These are phyloP conservation scores for Schwanniomyces etchellsii DNA, from an alignment of 1,139 yeast genomes.

Conservation along the genomic window DNA sequence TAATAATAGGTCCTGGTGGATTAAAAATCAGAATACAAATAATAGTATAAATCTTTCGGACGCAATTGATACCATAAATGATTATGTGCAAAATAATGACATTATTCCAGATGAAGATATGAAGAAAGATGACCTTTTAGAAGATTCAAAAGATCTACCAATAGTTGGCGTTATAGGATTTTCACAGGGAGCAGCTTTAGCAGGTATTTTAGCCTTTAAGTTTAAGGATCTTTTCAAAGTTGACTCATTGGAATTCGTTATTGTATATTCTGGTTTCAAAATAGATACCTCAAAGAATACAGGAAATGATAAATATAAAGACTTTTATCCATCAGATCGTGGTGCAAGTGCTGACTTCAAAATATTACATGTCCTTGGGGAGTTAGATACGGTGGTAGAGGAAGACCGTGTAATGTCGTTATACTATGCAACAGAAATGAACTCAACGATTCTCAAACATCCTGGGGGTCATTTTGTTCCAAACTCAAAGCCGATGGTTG, in stretches of 20 bases:
- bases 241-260: slow-evolving; percentile 55
- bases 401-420: slow-evolving; percentile 60
- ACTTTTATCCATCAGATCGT: slow-evolving; percentile 26
- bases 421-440: slow-evolving; percentile 46
- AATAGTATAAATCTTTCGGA: slow-evolving; percentile 20
- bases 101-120: slow-evolving; percentile 27
- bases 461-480: slow-evolving; percentile 91
- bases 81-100: slow-evolving; percentile 26
- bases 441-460: slow-evolving; percentile 51
- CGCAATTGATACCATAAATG: slow-evolving; percentile 24
- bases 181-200: slow-evolving; percentile 48
- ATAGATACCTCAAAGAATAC: slow-evolving; percentile 42
- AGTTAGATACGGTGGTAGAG: slow-evolving; percentile 83
- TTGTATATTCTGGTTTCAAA: slow-evolving; percentile 75
- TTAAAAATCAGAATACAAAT: slow-evolving; percentile 17
- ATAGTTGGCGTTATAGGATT: slow-evolving; percentile 40
- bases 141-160: slow-evolving; percentile 23
- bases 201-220: slow-evolving; percentile 34
- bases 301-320: slow-evolving; percentile 19
- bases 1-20: slow-evolving; percentile 35
- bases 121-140: slow-evolving; percentile 15
- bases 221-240: slow-evolving; percentile 24
- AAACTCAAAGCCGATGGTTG: slow-evolving; percentile 55
- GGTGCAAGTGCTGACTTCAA: slow-evolving; percentile 20
- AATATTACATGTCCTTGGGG: slow-evolving; percentile 75